phyloP scores from a whole-genome alignment of 2,329 filamentous ascomycete species.

The Colletotrichum phormii region DNA sequence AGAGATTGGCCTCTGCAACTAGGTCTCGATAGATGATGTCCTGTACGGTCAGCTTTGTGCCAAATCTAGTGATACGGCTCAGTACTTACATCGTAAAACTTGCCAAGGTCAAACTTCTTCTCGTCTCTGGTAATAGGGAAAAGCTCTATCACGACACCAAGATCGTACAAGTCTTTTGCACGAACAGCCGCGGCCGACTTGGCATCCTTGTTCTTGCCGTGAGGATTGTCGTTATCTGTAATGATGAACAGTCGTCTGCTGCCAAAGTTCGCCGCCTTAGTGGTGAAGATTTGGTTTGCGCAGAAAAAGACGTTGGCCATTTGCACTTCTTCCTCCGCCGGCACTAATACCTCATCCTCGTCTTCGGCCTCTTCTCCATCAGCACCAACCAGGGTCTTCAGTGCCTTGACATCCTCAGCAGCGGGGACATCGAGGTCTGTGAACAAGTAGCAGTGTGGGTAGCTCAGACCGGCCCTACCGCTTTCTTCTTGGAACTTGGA shows the following conservation, averaged over 20 bases:
- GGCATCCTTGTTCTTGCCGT: conserved; percentile 76
- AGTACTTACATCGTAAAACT: conserved; percentile 86
- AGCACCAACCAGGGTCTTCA: conserved; percentile 82
- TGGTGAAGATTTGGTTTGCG: conserved; percentile 96
- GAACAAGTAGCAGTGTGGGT: conserved; percentile 93
- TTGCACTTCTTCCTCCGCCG: conserved; percentile 75
- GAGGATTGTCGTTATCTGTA: conserved; percentile 92
- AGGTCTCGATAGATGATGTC: conserved; percentile 91
- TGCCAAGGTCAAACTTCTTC: conserved; percentile 80
- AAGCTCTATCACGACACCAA: conserved; percentile 90
- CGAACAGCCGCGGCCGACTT: conserved; percentile 84
- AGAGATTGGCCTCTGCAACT: conserved; percentile 70
- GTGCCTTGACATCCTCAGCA: conserved; percentile 84
- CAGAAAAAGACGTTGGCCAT: conserved; percentile 95
- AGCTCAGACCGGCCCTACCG: conserved; percentile 70
- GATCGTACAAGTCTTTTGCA: conserved; percentile 94
- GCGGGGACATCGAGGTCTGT: conserved; percentile 89
- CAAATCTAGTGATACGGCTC: background rate
- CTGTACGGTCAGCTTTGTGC: conserved; percentile 52
- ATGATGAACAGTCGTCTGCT: conserved; percentile 95
- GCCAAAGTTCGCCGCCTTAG: conserved; percentile 92
- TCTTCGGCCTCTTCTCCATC: conserved; percentile 84
- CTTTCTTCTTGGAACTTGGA: conserved; percentile 81
- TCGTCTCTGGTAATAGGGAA: conserved; percentile 85
- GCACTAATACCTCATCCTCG: conserved; percentile 74